A percentile compares a stretch with the other conserved stretches of the same genome.
Conservation (phyloP, 108 stramenopile species). For the Stephanodiscus triporus region DNA sequence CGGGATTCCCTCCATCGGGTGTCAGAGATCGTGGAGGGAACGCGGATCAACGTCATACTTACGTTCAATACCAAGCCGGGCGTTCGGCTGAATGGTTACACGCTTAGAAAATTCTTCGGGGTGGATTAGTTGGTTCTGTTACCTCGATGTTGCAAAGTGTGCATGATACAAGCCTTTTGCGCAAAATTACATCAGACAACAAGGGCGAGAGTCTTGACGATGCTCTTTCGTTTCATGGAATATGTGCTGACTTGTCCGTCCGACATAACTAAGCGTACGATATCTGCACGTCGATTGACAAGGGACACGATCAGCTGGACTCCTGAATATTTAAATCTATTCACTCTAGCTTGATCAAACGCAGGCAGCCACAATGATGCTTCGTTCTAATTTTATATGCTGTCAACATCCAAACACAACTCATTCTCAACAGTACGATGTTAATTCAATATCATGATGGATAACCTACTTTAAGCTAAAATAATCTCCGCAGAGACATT, state of each 20-base stretch:
- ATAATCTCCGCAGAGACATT: conserved; percentile 19
- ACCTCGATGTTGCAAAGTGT: not conserved
- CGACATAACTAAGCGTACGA: not conserved
- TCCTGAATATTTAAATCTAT: too few relatives aligned
- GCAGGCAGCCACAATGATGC: not conserved
- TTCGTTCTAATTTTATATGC: not conserved
- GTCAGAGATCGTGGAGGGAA: conserved; percentile 34
- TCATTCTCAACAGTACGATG: not conserved
- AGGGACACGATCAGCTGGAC: not conserved
- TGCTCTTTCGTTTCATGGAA: not conserved
- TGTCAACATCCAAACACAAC: not conserved
- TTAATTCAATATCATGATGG: not conserved
- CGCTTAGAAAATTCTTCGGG: conserved; percentile 43
- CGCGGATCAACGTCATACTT: conserved; percentile 41
- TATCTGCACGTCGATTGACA: not conserved
- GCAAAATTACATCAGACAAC: not conserved
- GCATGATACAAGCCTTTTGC: not conserved
- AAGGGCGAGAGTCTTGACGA: not conserved
- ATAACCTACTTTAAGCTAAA: not conserved
- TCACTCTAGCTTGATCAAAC: too few relatives aligned
- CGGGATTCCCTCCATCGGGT: conserved; percentile 40
- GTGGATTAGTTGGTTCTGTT: not conserved
- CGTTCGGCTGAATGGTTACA: conserved; percentile 28
- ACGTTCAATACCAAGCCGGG: conserved; percentile 30
- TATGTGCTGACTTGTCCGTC: too few relatives aligned